Conservation (phyloP, 164 flowering plant genomes). For the Chimonanthus salicifolius region DNA sequence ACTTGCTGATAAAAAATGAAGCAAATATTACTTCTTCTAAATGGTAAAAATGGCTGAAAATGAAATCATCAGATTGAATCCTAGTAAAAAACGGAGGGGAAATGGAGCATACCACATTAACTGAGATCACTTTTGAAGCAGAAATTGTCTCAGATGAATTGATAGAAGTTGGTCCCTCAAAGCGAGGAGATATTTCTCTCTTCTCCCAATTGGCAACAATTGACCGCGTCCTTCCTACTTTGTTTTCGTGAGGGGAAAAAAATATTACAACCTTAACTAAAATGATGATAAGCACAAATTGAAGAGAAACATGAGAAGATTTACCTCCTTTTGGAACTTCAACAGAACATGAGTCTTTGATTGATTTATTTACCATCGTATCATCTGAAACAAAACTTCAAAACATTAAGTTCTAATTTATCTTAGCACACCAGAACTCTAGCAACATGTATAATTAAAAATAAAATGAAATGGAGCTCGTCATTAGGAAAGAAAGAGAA, state of each 20-base stretch:
- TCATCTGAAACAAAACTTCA: constrained; percentile 46
- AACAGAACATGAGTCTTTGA: constrained; percentile 32
- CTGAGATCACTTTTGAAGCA: constrained; percentile 27
- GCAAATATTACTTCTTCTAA: no score
- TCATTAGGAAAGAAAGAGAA: no score
- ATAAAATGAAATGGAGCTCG: no score
- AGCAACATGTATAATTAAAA: no score
- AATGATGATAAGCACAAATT: not conserved
- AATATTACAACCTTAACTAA: not conserved
- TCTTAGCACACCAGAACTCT: no score
- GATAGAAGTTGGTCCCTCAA: constrained; percentile 36
- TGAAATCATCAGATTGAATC: no score
- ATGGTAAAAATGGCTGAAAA: no score
- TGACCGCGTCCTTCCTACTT: constrained; percentile 50
- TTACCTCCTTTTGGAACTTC: constrained; percentile 44
- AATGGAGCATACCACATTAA: constrained; percentile 36
- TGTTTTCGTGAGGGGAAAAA: not conserved
- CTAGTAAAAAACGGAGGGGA: not conserved
- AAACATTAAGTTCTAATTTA: not conserved
- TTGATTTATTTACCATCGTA: constrained; percentile 26
- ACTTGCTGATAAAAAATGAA: no score
- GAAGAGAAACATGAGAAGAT: not conserved
- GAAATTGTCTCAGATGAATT: constrained; percentile 30
- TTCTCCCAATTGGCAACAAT: constrained; percentile 60
- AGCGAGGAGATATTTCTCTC: constrained; percentile 47